phyloP scores from a whole-genome alignment of 768 basidiomycete genomes.

The Tulasnella sp. region DNA sequence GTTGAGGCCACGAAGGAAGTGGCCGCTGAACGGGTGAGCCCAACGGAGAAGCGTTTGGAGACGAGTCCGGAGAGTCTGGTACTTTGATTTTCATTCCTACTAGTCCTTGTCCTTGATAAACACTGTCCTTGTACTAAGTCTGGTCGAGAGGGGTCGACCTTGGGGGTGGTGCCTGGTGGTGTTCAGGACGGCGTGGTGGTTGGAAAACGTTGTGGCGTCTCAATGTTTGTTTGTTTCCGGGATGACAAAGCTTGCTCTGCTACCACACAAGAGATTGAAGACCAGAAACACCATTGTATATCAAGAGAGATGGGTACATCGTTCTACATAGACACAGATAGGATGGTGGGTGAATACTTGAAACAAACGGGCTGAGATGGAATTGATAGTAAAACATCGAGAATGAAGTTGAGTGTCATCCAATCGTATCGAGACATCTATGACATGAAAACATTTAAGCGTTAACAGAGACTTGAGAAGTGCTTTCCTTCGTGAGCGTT shows the following conservation, averaged over 20 bases:
- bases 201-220: neutral
- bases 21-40: neutral
- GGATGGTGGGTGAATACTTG: neutral
- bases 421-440: neutral
- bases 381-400: neutral
- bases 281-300: neutral
- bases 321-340: neutral
- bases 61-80: slow-evolving; percentile 3
- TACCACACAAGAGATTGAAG: neutral
- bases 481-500: neutral
- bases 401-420: neutral
- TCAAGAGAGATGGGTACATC: neutral
- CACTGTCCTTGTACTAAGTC: neutral
- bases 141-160: neutral
- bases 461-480: neutral
- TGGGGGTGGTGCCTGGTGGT: neutral
- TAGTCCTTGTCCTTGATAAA: neutral
- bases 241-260: too few relatives aligned
- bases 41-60: neutral
- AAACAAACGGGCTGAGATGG: neutral
- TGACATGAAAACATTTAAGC: neutral
- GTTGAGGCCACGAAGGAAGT: neutral
- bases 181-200: neutral
- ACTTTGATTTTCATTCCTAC: neutral
- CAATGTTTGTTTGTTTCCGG: neutral